A percentile compares a stretch with the other conserved stretches of the same genome.
phyloP scores from a whole-genome alignment of 2,329 filamentous ascomycete genomes.

The Teratosphaeria zuluensis region DNA sequence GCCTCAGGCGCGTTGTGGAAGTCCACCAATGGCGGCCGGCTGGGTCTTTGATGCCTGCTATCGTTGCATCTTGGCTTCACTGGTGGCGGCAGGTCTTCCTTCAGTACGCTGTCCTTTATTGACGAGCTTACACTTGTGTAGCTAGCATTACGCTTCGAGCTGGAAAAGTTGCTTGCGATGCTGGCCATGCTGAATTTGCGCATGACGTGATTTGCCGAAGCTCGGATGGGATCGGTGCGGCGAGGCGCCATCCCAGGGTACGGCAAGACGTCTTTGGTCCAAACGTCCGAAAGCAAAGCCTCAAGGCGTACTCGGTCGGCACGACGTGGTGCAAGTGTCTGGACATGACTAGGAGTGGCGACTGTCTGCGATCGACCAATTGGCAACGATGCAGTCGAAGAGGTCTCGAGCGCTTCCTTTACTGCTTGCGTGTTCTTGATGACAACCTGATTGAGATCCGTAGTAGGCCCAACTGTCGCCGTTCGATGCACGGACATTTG shows the following conservation, averaged over 20 bases:
- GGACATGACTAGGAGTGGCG: slow-evolving; percentile 56
- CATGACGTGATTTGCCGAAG: slow-evolving; percentile 78
- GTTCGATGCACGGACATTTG: slow-evolving; percentile 71
- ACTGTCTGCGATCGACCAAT: slow-evolving; percentile 74
- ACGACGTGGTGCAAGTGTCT: slow-evolving; percentile 63
- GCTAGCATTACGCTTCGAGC: slow-evolving; percentile 64
- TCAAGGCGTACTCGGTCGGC: slow-evolving; percentile 72
- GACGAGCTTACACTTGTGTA: slow-evolving; percentile 30
- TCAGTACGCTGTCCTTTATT: slow-evolving; percentile 5
- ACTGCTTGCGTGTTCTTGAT: slow-evolving; percentile 73
- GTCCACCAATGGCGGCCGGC: slow-evolving; percentile 27
- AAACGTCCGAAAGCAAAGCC: slow-evolving; percentile 63
- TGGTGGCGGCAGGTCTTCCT: slow-evolving; percentile 16
- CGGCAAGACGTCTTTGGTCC: slow-evolving; percentile 70
- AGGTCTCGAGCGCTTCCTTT: slow-evolving; percentile 43
- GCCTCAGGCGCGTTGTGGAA: slow-evolving; percentile 40
- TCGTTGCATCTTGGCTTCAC: background rate
- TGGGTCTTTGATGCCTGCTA: background rate
- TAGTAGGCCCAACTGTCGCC: slow-evolving; percentile 61
- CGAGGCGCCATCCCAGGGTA: slow-evolving; percentile 69
- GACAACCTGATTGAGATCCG: slow-evolving; percentile 64
- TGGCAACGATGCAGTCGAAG: slow-evolving; percentile 36
- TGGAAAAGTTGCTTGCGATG: slow-evolving; percentile 66
- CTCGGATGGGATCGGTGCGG: slow-evolving; percentile 60
- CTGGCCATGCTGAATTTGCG: slow-evolving; percentile 77